Base-by-base conservation (phyloP, 495 filamentous ascomycete species). In the Stereocaulon alpinum region DNA sequence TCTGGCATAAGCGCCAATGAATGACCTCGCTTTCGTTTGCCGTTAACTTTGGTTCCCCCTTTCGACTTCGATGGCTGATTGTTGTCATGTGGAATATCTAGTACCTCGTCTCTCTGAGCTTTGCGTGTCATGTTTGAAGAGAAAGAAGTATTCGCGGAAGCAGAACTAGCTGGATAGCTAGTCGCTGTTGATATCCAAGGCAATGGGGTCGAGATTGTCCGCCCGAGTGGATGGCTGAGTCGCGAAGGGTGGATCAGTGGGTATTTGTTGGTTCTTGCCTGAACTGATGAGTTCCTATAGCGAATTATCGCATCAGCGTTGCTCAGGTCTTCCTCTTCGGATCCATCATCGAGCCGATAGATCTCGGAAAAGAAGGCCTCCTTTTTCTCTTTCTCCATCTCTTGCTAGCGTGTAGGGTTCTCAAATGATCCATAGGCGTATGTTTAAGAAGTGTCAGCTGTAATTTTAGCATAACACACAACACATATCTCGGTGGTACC, bases 1-100 rank as follows among this genome's bases (percentile, higher is more conserved):
- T 85, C 82, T 2, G 86, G 81, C 2, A 82, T 72, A 3, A 72
- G 49, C 40, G 70, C 76, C 55, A 68, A 53, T 57, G 67, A 66
- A 14, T 64, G 48, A 40, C 62, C 63, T 50, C 70, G 69, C 64
- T 83, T 86, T 53, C 81, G 70, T 63, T 85, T 85, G 3, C 50
- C 48, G 10, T n/a, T 56, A 15, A 20, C 64, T 44, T 57, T 56
- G 10, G 66, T 71, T 55, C 63, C 67, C 53, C 70, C 68, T 66
- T 70, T 72, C 7, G 52, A 6, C 29, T 41, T 41, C 17, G 30
- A 50, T 22, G 20, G 18, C 6, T 20, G 43, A 20, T 30, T 42
- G 20, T 17, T n/a, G 32, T 61, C 41, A 20, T 56, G 18, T 24
- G 54, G 43, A 1, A 12, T 61, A 14, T 58, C 55, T 34, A 40